Conservation (phyloP, 768 basidiomycete genomes). For the Heimioporus sp. region DNA sequence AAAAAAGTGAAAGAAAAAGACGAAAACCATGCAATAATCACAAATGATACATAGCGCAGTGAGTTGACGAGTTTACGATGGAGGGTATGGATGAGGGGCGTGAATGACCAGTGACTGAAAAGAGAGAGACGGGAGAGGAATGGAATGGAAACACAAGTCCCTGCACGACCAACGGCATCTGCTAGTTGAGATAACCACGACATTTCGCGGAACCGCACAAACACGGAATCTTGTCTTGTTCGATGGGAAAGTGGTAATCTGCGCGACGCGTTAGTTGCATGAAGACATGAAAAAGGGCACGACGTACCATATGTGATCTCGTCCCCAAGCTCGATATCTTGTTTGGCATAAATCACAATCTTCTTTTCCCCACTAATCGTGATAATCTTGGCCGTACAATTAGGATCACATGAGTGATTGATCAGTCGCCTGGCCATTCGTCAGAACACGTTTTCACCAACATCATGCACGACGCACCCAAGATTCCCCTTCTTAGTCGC, state of each 20-base stretch:
- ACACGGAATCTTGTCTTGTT: constrained; percentile 96
- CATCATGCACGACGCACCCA: constrained; percentile 56
- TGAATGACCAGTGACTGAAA: constrained; percentile 5
- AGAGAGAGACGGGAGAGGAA: neutral
- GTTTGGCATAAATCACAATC: constrained; percentile 99
- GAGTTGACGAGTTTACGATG: constrained; percentile 20
- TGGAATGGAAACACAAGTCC: neutral
- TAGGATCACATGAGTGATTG: constrained; percentile 98
- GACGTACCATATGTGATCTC: constrained; percentile 95
- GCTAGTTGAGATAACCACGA: constrained; percentile 93
- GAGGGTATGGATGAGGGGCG: constrained; percentile 9
- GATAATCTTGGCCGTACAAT: constrained; percentile 88
- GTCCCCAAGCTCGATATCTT: constrained; percentile 92
- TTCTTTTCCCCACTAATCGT: constrained; percentile 92
- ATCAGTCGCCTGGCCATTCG: constrained; percentile 73
- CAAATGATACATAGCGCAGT: constrained; percentile 31
- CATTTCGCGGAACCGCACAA: constrained; percentile 88
- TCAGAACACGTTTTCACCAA: constrained; percentile 12
- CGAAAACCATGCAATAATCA: constrained; percentile 24
- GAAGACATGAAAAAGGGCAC: neutral
- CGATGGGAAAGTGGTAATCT: constrained; percentile 99
- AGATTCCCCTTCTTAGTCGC: constrained; percentile 99
- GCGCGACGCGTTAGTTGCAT: constrained; percentile 2
- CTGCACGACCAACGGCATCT: neutral
- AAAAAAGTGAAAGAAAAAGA: neutral